Conservation (phyloP, 179 eudicot species). For the Spergularia azorica region DNA sequence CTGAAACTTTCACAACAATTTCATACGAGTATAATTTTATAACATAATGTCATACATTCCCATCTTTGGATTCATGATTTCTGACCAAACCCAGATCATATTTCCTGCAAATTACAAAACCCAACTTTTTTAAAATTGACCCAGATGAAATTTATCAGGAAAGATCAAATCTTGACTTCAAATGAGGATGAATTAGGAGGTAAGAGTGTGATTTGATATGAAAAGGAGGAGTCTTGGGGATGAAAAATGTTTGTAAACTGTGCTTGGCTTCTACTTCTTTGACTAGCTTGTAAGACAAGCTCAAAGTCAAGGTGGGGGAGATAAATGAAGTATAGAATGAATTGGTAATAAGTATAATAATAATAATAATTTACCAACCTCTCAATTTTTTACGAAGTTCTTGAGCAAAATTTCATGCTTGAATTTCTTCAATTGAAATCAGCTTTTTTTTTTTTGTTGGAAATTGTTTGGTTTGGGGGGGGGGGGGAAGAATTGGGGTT, state of each 20-base stretch:
- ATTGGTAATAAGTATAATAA: background rate
- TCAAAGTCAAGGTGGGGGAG: constrained; percentile 7
- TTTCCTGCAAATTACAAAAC: constrained; percentile 9
- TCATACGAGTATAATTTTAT: background rate
- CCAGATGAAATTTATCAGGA: constrained; percentile 13
- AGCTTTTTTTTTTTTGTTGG: constrained; percentile 6
- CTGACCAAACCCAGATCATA: constrained; percentile 34
- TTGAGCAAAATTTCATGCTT: constrained; percentile 5
- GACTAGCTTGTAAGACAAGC: constrained; percentile 12
- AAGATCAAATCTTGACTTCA: constrained; percentile 20
- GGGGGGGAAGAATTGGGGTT: background rate
- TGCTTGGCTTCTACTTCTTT: constrained; percentile 26
- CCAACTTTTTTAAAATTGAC: constrained; percentile 17
- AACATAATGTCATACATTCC: constrained; percentile 12
- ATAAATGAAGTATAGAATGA: too few species aligned
- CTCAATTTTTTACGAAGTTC: background rate
- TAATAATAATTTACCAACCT: constrained; percentile 5
- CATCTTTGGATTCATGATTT: constrained; percentile 27
- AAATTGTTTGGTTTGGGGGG: constrained; percentile 6
- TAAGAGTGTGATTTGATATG: background rate
- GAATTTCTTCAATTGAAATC: background rate
- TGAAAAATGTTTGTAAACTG: constrained; percentile 5
- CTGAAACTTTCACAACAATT: background rate
- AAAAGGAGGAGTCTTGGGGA: constrained; percentile 17
- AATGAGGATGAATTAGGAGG: constrained; percentile 1